These are phyloP conservation scores for Nelumbo lutea DNA, from an alignment of 164 flowering plant genomes.

Conservation along the genomic window DNA sequence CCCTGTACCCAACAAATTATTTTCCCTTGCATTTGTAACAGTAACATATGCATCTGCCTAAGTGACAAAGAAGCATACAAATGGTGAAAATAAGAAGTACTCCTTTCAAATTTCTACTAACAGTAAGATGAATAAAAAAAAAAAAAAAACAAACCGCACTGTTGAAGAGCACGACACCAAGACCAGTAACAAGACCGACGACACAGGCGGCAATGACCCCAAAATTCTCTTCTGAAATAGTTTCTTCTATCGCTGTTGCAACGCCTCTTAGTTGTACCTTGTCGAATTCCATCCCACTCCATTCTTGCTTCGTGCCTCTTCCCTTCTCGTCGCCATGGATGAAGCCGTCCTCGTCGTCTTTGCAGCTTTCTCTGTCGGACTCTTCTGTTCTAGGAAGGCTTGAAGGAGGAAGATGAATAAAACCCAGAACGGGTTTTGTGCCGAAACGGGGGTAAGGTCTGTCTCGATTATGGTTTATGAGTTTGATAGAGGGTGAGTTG, in stretches of 20 bases:
- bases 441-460: not conserved
- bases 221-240: conserved; percentile 24
- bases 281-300: not conserved
- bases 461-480: no score
- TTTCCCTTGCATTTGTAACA: no score
- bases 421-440: not conserved
- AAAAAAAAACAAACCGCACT: conserved; percentile 28
- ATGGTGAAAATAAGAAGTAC: no score
- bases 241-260: conserved; percentile 9
- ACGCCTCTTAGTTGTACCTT: conserved; percentile 4
- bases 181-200: conserved; percentile 83
- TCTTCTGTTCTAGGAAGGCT: conserved; percentile 5
- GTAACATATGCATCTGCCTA: no score
- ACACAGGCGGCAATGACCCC: conserved; percentile 59
- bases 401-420: not conserved
- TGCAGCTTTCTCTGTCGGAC: no score
- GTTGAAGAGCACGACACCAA: conserved; percentile 78
- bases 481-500: no score
- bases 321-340: not conserved
- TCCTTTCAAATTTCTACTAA: no score
- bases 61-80: no score
- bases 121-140: not conserved
- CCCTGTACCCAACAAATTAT: no score
- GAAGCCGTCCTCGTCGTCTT: not conserved
- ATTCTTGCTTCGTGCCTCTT: not conserved